Conservation (phyloP, 495 filamentous ascomycete species). For the Cercophora newfieldiana region DNA sequence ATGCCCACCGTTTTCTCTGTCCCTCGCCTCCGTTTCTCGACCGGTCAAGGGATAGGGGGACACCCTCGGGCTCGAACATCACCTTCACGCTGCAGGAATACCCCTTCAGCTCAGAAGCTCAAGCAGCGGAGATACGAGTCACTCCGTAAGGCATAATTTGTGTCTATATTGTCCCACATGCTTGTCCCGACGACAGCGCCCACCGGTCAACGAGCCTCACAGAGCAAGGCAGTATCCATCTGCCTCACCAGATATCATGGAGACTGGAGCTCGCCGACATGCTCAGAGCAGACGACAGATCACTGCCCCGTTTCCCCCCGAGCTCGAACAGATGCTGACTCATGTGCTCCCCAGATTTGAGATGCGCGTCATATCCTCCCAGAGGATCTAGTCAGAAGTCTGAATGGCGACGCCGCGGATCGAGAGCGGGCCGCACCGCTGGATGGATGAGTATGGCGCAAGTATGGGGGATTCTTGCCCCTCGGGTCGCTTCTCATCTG, state of each 20-base stretch:
- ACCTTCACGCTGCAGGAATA: background rate
- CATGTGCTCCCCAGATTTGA: background rate
- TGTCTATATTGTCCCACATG: constrained; percentile 6
- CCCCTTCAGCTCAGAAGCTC: background rate
- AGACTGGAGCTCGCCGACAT: background rate
- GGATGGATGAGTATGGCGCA: background rate
- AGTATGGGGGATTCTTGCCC: background rate
- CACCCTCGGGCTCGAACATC: background rate
- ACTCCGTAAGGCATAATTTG: background rate
- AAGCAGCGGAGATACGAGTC: background rate
- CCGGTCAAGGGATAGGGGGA: background rate
- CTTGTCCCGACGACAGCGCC: background rate
- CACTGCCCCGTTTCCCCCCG: background rate
- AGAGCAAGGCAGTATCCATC: background rate
- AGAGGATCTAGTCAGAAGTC: background rate
- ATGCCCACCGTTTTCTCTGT: background rate
- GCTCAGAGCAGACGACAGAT: background rate
- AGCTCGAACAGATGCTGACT: background rate
- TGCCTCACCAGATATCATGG: background rate
- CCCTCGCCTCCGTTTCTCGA: background rate
- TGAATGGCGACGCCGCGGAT: background rate
- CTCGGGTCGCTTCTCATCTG: background rate
- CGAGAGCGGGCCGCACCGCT: background rate
- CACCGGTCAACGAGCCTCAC: background rate
- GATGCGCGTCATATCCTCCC: background rate